Evolutionary conservation across 768 basidiomycete species (phyloP).

Genomic region (Suillus occidentalis): DNA sequence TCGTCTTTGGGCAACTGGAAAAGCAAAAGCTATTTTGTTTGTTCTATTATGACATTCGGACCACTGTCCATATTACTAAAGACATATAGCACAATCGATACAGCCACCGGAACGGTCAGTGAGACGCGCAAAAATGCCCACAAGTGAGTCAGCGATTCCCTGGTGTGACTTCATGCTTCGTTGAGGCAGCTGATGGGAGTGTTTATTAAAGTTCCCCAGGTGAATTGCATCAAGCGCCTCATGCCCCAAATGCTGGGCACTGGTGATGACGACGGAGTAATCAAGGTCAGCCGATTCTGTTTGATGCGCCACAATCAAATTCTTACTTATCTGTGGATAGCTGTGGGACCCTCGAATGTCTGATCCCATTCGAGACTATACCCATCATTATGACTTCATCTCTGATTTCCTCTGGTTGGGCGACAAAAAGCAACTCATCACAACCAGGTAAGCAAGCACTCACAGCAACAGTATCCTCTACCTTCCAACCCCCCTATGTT

Average conservation of each 20-base stretch:
- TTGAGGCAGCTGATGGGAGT: slow-evolving; percentile 33
- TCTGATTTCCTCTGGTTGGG: slow-evolving; percentile 87
- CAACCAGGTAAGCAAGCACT: slow-evolving; percentile 67
- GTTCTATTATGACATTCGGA: slow-evolving; percentile 30
- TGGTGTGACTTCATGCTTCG: slow-evolving; percentile 11
- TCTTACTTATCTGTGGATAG: slow-evolving; percentile 38
- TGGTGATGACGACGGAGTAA: slow-evolving; percentile 92
- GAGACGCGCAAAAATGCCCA: slow-evolving; percentile 54
- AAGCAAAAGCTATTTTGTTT: slow-evolving; percentile 76
- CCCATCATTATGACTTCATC: slow-evolving; percentile 93
- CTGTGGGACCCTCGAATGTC: slow-evolving; percentile 85
- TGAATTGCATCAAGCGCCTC: slow-evolving; percentile 80
- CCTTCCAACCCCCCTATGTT: not conserved
- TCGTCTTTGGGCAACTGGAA: slow-evolving; percentile 76
- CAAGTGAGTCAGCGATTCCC: slow-evolving; percentile 52
- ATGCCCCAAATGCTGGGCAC: slow-evolving; percentile 74
- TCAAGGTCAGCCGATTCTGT: slow-evolving; percentile 60
- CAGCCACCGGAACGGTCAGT: slow-evolving; percentile 50
- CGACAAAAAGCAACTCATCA: slow-evolving; percentile 81
- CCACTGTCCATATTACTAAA: slow-evolving; percentile 15
- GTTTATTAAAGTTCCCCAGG: slow-evolving; percentile 62
- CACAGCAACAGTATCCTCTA: not conserved
- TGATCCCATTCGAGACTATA: slow-evolving; percentile 64
- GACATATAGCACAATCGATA: slow-evolving; percentile 61
- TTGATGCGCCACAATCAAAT: not conserved